Evolutionary conservation across 2,329 filamentous ascomycete genomes (phyloP).

Genomic region (Kalmusia sp.): DNA sequence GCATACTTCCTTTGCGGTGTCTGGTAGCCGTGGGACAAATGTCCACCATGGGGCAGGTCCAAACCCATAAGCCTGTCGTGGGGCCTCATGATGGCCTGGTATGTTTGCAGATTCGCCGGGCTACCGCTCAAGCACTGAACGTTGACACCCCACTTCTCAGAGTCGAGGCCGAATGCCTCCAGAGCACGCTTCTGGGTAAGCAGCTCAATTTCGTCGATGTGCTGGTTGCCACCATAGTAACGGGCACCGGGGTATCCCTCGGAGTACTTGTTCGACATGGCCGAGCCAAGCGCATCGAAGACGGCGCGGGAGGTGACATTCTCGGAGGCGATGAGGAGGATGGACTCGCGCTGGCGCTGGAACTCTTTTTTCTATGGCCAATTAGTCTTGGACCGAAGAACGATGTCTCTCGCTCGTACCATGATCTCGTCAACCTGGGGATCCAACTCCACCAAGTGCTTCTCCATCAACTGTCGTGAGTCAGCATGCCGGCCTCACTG

Average conservation of each 20-base stretch:
- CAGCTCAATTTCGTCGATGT: constrained; percentile 89
- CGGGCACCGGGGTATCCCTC: constrained; percentile 96
- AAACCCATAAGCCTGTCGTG: constrained; percentile 98
- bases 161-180: constrained; percentile 82
- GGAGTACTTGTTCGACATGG: constrained; percentile 88
- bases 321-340: constrained; percentile 65
- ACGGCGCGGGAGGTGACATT: constrained; percentile 49
- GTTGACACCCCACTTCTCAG: constrained; percentile 94
- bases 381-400: constrained; percentile 17
- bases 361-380: constrained; percentile 80
- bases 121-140: constrained; percentile 86
- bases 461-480: constrained; percentile 84
- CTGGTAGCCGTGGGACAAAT: constrained; percentile 97
- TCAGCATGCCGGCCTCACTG: constrained; percentile 36
- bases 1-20: constrained; percentile 87
- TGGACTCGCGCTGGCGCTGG: constrained; percentile 96
- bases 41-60: constrained; percentile 91
- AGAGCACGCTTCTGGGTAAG: constrained; percentile 90
- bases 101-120: constrained; percentile 97
- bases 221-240: constrained; percentile 97
- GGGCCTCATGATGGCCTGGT: constrained; percentile 94
- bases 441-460: constrained; percentile 88
- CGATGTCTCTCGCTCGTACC: constrained; percentile 63
- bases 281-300: constrained; percentile 58
- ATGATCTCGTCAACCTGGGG: constrained; percentile 96